Evolutionary conservation across 768 basidiomycete species (phyloP), one percentile per base, ranked within the genome.

Genomic region (Clavulina sp.): DNA sequence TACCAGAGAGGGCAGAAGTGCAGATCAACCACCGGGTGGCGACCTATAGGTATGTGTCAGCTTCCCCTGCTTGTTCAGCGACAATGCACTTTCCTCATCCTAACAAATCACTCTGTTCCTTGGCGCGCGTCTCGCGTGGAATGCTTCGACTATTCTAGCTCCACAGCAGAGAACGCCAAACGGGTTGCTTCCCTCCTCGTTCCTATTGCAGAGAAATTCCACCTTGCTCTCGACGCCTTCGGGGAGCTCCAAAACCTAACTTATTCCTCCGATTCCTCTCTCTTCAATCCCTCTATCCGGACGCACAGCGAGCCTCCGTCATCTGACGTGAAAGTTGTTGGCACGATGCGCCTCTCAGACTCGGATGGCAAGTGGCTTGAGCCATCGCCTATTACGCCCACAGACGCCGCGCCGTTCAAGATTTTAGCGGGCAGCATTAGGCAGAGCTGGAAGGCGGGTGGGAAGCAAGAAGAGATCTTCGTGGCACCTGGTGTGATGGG

Each of bases 11-110:
- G 51, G 80, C 75, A 1, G 77, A 68, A 61, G 81, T 77, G 0
- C 62, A 84, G 24, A 71, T 85, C 24, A 83, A 86, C 59, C 81
- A 82, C 58, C 77, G 83, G 4, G 75, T 85, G 48, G 70, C 78
- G 3, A 73, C 73, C 4, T 68, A 71, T 48, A 80, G 56, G 30
- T 56, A 24, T 16, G 24, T 38, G 34, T 19, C 19, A 19, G 34
- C 34, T 7, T 38, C 7, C 34, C 34, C 9, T 19, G 9, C 9
- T 38, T 19, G 7, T 38, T 7, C 34, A 38, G 34, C 34, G 34
- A 19, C 34, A 38, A 38, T 7, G 7, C 34, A 19, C 7, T 7
- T 38, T 38, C n/a, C n/a, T n/a, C n/a, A n/a, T n/a, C n/a, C n/a
- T n/a, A n/a, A n/a, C n/a, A n/a, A n/a, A n/a, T n/a, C n/a, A n/a